Base-by-base conservation (phyloP, 208 protist genomes). In the Leptomonas pyrrhocoris region DNA sequence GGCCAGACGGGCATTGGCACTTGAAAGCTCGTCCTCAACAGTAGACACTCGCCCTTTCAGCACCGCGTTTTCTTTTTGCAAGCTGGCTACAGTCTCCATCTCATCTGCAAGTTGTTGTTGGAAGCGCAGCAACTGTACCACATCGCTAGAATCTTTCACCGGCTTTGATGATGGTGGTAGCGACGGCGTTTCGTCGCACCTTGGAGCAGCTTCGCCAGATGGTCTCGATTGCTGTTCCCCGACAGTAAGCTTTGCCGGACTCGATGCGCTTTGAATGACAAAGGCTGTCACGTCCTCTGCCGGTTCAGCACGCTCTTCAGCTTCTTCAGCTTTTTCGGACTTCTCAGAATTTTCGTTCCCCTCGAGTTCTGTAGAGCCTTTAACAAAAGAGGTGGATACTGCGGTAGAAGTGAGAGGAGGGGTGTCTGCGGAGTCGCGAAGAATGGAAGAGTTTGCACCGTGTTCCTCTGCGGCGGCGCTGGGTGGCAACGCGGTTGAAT, bases 81-180 rank as follows among this genome's bases (percentile, higher is more conserved):
- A 60, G 27, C n/a, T 34, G 12, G 65, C 42, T 9, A 67, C 73
- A 12, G 46, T 61, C 46, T 85, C 77, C 86, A 92, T 90, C 73
- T 92, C 86, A 48, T 88, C 84, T 4, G 84, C 84, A 11, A 92
- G 65, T 55, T 85, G 75, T 38, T 74, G 77, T 59, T 95, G 86
- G 45, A 92, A 89, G 25, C 83, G 85, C 16, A 93, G 74, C 21
- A 92, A 69, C 59, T 91, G 84, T 0, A 62, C 66, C 7, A 63
- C 49, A 40, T 77, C 63, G 5, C 34, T 48, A 19, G 36, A 50
- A 23, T 70, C 60, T 28, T 31, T 56, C 49, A 42, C 28, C 9
- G 25, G 19, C 31, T 21, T 13, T 43, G 28, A 11, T 42, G 66
- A 1, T 38, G 72, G 57, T 31, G 49, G 19, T 4, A 0, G 43